A percentile compares a stretch with the other conserved stretches of the same genome.
Conservation (phyloP, 257 asterid genomes). For the Gentiana straminea region DNA sequence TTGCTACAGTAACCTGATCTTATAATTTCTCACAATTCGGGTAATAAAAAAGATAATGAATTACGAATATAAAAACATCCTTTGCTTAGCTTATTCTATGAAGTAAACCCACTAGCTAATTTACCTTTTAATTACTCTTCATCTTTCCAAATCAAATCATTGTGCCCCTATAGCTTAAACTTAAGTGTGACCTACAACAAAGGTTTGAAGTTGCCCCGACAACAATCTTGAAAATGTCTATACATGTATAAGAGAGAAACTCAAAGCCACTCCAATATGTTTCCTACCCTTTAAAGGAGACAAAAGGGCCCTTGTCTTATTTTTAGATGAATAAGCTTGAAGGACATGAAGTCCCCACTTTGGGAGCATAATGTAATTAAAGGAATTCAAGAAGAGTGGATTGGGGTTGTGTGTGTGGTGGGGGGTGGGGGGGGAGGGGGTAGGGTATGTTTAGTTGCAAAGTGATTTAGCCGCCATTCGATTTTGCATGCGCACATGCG, state of each 20-base stretch:
- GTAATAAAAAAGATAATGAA: conserved; percentile 7
- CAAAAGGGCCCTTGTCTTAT: conserved; percentile 18
- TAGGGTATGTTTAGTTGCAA: conserved; percentile 9
- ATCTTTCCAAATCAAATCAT: conserved; percentile 18
- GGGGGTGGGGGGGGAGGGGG: conserved; percentile 11
- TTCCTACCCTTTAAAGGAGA: conserved; percentile 34
- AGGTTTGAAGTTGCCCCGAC: conserved; percentile 16
- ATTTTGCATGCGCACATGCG: conserved; percentile 48
- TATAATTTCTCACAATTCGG: conserved; percentile 18
- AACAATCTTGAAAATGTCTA: conserved; percentile 24
- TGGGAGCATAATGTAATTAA: conserved; percentile 8
- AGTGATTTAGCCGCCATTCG: conserved; percentile 72
- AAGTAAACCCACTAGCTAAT: conserved; percentile 11
- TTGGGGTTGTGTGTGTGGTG: no score
- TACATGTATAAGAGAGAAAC: conserved; percentile 11
- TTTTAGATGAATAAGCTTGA: conserved; percentile 18
- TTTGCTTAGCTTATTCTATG: conserved; percentile 14
- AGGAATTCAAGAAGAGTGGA: conserved; percentile 21
- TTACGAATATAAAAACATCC: conserved; percentile 2
- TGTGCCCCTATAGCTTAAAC: conserved; percentile 7
- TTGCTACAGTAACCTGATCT: background rate
- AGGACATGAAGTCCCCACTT: conserved; percentile 63
- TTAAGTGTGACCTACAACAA: conserved; percentile 16
- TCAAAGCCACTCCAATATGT: conserved; percentile 27
- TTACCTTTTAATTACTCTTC: conserved; percentile 15